Evolutionary conservation across 768 basidiomycete genomes (phyloP).

Genomic region (Mycena polygramma): DNA sequence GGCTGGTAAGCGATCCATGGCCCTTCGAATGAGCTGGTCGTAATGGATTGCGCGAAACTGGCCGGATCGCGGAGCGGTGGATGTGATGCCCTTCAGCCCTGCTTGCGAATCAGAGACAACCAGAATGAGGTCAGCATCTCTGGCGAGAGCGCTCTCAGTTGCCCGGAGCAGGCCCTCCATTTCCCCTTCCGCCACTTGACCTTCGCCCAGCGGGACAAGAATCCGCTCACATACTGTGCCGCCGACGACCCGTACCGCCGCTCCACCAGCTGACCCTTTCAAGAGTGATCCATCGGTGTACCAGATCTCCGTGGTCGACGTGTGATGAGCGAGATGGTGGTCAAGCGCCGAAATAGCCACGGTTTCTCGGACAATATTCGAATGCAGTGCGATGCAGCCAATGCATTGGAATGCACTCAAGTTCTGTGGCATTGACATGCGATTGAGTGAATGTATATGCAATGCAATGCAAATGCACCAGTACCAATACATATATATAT

Average conservation of each 20-base stretch:
- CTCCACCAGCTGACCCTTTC: conserved; percentile 7
- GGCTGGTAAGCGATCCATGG: neutral
- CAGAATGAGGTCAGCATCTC: neutral
- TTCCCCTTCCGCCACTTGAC: conserved; percentile 13
- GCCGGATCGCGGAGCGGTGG: conserved; percentile 1
- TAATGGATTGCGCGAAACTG: conserved; percentile 11
- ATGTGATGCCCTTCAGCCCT: neutral
- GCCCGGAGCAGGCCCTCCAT: conserved; percentile 7
- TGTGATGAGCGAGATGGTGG: too few species aligned
- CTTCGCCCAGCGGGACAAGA: conserved; percentile 6
- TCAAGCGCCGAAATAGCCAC: too few species aligned
- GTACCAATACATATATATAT: too few species aligned
- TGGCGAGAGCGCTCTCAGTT: neutral
- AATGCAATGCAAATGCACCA: too few species aligned
- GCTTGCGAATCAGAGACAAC: conserved; percentile 16
- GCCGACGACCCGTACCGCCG: neutral
- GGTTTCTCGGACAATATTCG: too few species aligned
- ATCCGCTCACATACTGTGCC: neutral
- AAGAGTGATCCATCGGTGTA: conserved; percentile 18
- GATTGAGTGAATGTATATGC: too few species aligned
- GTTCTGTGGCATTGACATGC: too few species aligned
- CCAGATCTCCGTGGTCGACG: neutral
- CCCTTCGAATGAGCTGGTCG: neutral
- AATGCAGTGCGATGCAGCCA: too few species aligned
- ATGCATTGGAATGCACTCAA: too few species aligned